phyloP scores from a whole-genome alignment of 345 rosid species.

The Cochlearia excelsa region DNA sequence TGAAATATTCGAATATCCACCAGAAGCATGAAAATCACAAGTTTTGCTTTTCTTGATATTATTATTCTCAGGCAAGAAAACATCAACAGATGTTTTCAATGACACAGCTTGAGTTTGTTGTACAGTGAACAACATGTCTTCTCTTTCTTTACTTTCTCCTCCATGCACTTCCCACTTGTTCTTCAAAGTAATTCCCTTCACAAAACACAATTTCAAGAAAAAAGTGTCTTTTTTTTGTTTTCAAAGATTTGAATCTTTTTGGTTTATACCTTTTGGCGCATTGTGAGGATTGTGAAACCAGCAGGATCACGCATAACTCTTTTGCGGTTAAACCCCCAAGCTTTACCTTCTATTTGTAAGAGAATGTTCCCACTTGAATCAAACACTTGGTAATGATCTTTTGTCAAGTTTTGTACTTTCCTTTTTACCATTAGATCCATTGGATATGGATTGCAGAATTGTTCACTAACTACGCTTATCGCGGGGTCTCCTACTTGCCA shows the following conservation, averaged over 20 bases:
- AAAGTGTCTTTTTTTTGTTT: neutral
- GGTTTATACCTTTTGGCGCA: constrained; percentile 53
- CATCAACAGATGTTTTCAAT: constrained; percentile 52
- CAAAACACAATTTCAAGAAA: neutral
- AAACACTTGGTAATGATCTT: constrained; percentile 45
- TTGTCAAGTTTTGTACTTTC: constrained; percentile 45
- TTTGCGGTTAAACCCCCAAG: constrained; percentile 55
- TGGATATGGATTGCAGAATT: constrained; percentile 57
- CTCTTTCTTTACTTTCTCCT: constrained; percentile 46
- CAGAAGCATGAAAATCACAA: constrained; percentile 51
- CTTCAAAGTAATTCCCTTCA: constrained; percentile 44
- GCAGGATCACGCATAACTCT: constrained; percentile 61
- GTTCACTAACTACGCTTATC: constrained; percentile 54
- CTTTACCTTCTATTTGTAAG: constrained; percentile 60
- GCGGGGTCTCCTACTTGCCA: constrained; percentile 45
- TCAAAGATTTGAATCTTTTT: neutral
- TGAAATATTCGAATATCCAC: constrained; percentile 51
- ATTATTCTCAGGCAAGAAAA: constrained; percentile 44
- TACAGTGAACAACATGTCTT: constrained; percentile 44
- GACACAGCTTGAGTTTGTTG: constrained; percentile 51
- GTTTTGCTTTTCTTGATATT: constrained; percentile 25
- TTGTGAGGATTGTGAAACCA: constrained; percentile 57
- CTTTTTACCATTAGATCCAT: constrained; percentile 58
- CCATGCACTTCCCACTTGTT: constrained; percentile 56
- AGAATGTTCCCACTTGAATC: constrained; percentile 61